These are phyloP conservation scores for Diphasiastrum complanatum DNA, from an alignment of 83 land plant species.

Conservation along the genomic window DNA sequence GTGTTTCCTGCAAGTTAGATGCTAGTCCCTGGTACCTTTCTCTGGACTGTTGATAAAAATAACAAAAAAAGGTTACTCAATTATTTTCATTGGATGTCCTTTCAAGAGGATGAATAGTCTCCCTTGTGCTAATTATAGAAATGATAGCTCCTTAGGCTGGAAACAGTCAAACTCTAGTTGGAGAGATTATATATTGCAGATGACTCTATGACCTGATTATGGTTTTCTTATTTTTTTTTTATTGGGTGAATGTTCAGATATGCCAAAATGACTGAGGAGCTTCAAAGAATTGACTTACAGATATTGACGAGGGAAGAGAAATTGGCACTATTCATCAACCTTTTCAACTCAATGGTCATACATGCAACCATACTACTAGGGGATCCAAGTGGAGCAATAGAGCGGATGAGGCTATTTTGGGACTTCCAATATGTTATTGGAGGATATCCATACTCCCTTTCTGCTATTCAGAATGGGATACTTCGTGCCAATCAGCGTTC, in stretches of 20 bases:
- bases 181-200: neutral
- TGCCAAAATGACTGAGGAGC: slow-evolving; percentile 58
- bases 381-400: slow-evolving; percentile 55
- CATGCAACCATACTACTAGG: slow-evolving; percentile 65
- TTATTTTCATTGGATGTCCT: too few relatives aligned
- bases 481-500: slow-evolving; percentile 69
- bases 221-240: neutral
- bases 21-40: too few relatives aligned
- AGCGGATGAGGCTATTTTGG: slow-evolving; percentile 54
- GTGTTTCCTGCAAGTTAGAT: too few relatives aligned
- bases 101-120: too few relatives aligned
- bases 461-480: slow-evolving; percentile 76
- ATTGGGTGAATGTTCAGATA: slow-evolving; percentile 41
- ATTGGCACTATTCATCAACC: slow-evolving; percentile 72
- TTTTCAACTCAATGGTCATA: slow-evolving; percentile 73
- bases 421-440: slow-evolving; percentile 82
- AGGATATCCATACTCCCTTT: slow-evolving; percentile 67
- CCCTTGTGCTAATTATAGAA: too few relatives aligned
- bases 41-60: too few relatives aligned
- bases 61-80: too few relatives aligned
- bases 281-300: slow-evolving; percentile 55
- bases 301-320: slow-evolving; percentile 65
- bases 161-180: too few relatives aligned
- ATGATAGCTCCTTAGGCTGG: too few relatives aligned
- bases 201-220: neutral